These are phyloP conservation scores for Hypoxylon sp. DNA, from an alignment of 2,329 filamentous ascomycete species.

Conservation along the genomic window DNA sequence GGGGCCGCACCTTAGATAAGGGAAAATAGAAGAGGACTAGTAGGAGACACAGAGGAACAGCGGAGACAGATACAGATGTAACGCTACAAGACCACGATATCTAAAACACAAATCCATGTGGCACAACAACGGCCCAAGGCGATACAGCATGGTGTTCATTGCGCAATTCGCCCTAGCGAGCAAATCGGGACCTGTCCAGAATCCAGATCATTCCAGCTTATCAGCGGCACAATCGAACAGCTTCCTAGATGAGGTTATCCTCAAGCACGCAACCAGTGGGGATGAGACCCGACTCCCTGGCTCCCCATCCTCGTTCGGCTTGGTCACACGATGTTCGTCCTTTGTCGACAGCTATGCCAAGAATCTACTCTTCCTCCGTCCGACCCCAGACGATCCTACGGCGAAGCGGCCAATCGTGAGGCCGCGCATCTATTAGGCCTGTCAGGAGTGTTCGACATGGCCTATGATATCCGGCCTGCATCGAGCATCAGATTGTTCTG, in stretches of 20 bases:
- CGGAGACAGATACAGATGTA: slow-evolving; percentile 6
- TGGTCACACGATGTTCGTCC: slow-evolving; percentile 29
- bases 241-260: slow-evolving; percentile 34
- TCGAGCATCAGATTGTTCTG: slow-evolving; percentile 5
- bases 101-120: slow-evolving; percentile 9
- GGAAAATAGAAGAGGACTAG: slow-evolving; percentile 11
- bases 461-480: slow-evolving; percentile 2
- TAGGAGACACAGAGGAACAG: slow-evolving; percentile 15
- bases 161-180: slow-evolving; percentile 2
- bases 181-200: slow-evolving; percentile 18
- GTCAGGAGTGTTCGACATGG: neutral
- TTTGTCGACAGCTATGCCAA: slow-evolving; percentile 26
- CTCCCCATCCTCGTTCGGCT: slow-evolving; percentile 10
- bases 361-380: slow-evolving; percentile 15
- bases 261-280: slow-evolving; percentile 14
- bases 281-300: slow-evolving; percentile 26
- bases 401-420: slow-evolving; percentile 17
- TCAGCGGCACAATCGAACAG: slow-evolving; percentile 21
- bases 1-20: slow-evolving; percentile 34
- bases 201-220: slow-evolving; percentile 33
- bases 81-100: slow-evolving; percentile 12
- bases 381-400: slow-evolving; percentile 19
- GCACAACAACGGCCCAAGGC: neutral
- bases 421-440: slow-evolving; percentile 2
- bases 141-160: slow-evolving; percentile 8